Evolutionary conservation across 2,329 filamentous ascomycete species (phyloP).

Genomic region (Arachnomyces sp.): DNA sequence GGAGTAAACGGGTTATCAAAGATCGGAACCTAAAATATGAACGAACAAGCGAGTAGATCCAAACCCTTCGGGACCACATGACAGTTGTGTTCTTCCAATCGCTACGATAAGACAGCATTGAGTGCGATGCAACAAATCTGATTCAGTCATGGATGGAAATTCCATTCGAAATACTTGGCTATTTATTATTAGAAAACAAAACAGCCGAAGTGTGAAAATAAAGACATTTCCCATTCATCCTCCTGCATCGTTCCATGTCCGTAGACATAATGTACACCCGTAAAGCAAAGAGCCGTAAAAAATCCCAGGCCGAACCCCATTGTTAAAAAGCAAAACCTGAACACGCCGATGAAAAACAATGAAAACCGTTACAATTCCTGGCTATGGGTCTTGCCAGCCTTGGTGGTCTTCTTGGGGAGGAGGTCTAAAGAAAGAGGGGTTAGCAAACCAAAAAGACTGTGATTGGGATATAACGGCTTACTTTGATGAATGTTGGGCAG

Average conservation of each 20-base stretch:
- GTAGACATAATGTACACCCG: conserved; percentile 57
- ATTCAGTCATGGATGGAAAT: background rate
- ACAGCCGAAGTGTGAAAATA: too few species aligned
- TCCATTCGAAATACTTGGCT: conserved; percentile 8
- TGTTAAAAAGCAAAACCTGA: conserved; percentile 54
- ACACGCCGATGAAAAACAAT: conserved; percentile 65
- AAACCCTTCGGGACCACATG: too few species aligned
- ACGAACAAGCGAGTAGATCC: too few species aligned
- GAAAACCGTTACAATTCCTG: conserved; percentile 77
- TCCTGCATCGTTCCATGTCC: conserved; percentile 43
- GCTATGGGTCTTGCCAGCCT: conserved; percentile 85
- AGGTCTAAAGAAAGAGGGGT: conserved; percentile 60
- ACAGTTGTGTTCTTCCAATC: too few species aligned
- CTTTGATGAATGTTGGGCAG: conserved; percentile 96
- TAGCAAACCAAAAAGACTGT: conserved; percentile 25
- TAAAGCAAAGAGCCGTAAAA: conserved; percentile 49
- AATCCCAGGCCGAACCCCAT: conserved; percentile 62
- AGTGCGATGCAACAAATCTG: background rate
- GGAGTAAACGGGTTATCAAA: too few species aligned
- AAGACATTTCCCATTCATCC: conserved; percentile 10
- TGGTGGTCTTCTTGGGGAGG: conserved; percentile 97
- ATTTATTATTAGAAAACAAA: conserved; percentile 5
- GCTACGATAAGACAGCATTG: too few species aligned
- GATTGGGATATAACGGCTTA: conserved; percentile 47
- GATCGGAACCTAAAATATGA: too few species aligned